phyloP scores from a whole-genome alignment of 148 eudicot species.

The Euryodendron excelsum region DNA sequence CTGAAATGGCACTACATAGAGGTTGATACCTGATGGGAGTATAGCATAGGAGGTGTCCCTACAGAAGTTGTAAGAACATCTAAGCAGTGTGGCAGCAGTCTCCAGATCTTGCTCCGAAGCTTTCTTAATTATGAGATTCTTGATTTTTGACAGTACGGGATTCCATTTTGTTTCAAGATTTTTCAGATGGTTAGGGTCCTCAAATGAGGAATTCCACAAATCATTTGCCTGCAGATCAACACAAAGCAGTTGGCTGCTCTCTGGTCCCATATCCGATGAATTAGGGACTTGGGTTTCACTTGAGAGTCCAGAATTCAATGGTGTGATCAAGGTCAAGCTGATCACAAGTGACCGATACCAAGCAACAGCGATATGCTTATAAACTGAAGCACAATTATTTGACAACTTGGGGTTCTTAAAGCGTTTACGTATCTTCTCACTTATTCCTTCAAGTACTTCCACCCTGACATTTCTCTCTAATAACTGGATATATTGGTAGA shows the following conservation, averaged over 20 bases:
- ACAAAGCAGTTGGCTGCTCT: conserved; percentile 66
- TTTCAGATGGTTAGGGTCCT: conserved; percentile 53
- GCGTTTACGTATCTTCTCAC: conserved; percentile 90
- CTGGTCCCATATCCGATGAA: conserved; percentile 35
- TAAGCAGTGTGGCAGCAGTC: conserved; percentile 65
- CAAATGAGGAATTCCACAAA: conserved; percentile 72
- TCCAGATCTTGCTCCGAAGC: conserved; percentile 74
- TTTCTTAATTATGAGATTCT: conserved; percentile 70
- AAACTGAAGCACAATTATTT: conserved; percentile 63
- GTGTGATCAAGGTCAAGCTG: conserved; percentile 69
- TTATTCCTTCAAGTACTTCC: conserved; percentile 84
- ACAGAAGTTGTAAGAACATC: conserved; percentile 79
- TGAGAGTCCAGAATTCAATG: conserved; percentile 37
- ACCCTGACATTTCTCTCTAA: conserved; percentile 69
- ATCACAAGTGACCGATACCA: conserved; percentile 88
- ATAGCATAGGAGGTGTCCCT: conserved; percentile 77
- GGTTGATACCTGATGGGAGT: conserved; percentile 65
- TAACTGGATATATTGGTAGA: conserved; percentile 75
- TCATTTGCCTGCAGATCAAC: conserved; percentile 71
- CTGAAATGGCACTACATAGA: conserved; percentile 68
- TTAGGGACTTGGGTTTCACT: conserved; percentile 36
- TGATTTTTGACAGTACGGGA: conserved; percentile 57
- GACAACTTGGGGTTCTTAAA: conserved; percentile 88
- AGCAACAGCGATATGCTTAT: conserved; percentile 78
- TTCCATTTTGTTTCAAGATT: conserved; percentile 73